A percentile compares a stretch with the other conserved stretches of the same genome.
Conservation (phyloP, 805 yeast species). For the Yamadazyma paraphyllophila region DNA sequence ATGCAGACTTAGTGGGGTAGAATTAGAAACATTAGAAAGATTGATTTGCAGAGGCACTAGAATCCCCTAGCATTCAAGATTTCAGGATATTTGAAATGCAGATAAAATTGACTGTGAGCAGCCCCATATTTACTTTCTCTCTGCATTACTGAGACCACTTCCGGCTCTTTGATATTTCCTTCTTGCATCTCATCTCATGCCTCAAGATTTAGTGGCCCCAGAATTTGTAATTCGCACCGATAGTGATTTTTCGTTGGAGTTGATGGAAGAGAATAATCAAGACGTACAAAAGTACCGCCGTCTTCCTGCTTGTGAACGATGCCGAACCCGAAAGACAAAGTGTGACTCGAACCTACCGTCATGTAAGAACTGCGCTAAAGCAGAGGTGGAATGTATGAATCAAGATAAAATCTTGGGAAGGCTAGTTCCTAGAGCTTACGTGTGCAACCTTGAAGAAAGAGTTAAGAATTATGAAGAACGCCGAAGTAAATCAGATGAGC, state of each 20-base stretch:
- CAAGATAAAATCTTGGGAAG: conserved; percentile 11
- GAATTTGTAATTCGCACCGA: no score
- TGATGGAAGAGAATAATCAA: not conserved
- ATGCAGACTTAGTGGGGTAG: not conserved
- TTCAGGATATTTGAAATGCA: no score
- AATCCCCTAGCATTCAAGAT: no score
- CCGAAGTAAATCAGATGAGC: not conserved
- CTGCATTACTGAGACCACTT: no score
- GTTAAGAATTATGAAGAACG: not conserved
- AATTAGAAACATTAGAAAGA: not conserved
- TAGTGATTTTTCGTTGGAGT: not conserved
- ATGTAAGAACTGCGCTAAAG: conserved; percentile 24
- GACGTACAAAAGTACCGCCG: not conserved
- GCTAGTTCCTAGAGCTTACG: conserved; percentile 7
- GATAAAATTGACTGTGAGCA: no score
- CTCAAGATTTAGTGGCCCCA: no score
- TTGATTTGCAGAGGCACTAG: no score
- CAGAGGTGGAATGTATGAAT: conserved; percentile 26
- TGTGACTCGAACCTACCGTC: conserved; percentile 21
- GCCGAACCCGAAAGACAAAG: conserved; percentile 11
- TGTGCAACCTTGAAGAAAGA: conserved; percentile 3
- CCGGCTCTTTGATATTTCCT: no score
- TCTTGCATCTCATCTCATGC: no score
- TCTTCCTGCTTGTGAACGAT: conserved; percentile 15
- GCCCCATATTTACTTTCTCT: no score